Evolutionary conservation across 2,329 filamentous ascomycete genomes (phyloP).

Genomic region (Cytospora schulzeri): DNA sequence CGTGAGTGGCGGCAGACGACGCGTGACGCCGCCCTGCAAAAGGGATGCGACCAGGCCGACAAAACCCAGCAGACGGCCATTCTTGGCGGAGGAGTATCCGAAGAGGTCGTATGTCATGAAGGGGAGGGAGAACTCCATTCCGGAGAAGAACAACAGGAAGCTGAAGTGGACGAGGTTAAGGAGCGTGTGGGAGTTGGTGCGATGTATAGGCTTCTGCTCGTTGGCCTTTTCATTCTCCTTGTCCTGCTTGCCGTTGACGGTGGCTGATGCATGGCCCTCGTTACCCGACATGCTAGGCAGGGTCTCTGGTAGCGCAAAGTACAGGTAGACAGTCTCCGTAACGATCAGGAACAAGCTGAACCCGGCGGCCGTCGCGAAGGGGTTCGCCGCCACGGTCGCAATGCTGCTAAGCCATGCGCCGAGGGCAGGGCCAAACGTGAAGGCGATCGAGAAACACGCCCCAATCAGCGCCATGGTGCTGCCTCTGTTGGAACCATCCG

Average conservation of each 20-base stretch:
- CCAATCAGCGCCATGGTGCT: slow-evolving; percentile 96
- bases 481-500: slow-evolving; percentile 79
- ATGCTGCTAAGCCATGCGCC: slow-evolving; percentile 84
- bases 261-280: slow-evolving; percentile 30
- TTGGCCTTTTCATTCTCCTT: slow-evolving; percentile 32
- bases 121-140: slow-evolving; percentile 91
- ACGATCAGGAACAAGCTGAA: slow-evolving; percentile 86
- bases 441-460: slow-evolving; percentile 94
- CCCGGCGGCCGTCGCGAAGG: slow-evolving; percentile 88
- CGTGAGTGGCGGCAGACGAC: slow-evolving; percentile 77
- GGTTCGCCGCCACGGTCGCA: slow-evolving; percentile 79
- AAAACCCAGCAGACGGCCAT: slow-evolving; percentile 84
- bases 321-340: slow-evolving; percentile 85
- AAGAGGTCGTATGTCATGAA: slow-evolving; percentile 98
- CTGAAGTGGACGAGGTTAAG: slow-evolving; percentile 85
- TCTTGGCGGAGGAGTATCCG: slow-evolving; percentile 74
- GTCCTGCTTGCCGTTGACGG: slow-evolving; percentile 21
- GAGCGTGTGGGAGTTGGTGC: slow-evolving; percentile 81
- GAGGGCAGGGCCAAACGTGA: slow-evolving; percentile 92
- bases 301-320: slow-evolving; percentile 83
- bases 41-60: slow-evolving; percentile 89
- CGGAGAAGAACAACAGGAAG: slow-evolving; percentile 95
- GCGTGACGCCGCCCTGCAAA: slow-evolving; percentile 90
- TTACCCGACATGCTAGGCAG: slow-evolving; percentile 58
- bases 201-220: slow-evolving; percentile 39